Conservation (phyloP, 257 asterid species). For the Solanum bulbocastanum region DNA sequence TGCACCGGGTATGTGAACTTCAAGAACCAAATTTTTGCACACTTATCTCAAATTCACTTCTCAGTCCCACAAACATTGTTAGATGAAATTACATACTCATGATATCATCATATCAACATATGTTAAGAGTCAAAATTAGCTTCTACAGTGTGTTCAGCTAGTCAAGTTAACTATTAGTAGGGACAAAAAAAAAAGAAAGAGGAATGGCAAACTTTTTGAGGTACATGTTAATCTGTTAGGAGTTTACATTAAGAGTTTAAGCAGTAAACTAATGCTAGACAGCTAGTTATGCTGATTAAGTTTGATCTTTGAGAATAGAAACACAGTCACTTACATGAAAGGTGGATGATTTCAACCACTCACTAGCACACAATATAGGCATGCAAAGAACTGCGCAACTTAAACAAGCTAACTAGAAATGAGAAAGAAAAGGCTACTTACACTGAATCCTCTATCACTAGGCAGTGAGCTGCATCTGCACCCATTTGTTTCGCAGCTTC, state of each 20-base stretch:
- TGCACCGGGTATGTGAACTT: not conserved
- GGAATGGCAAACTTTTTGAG: not conserved
- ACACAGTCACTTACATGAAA: not conserved
- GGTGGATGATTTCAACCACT: not conserved
- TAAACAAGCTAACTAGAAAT: not conserved
- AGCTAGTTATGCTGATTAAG: not conserved
- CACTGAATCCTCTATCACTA: constrained; percentile 88
- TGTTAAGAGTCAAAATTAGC: not conserved
- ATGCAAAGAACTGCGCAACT: not conserved
- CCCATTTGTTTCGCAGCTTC: constrained; percentile 89
- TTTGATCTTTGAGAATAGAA: not conserved
- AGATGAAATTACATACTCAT: not conserved
- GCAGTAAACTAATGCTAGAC: not conserved
- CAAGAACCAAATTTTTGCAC: not conserved
- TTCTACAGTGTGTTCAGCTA: not conserved
- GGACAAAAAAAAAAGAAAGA: not conserved
- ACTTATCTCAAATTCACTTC: not conserved
- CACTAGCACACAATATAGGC: not conserved
- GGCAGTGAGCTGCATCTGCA: constrained; percentile 53
- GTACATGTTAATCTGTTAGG: not conserved
- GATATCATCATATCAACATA: not conserved
- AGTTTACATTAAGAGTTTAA: not conserved
- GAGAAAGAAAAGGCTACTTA: constrained; percentile 21
- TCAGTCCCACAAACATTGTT: not conserved
- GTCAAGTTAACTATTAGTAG: not conserved